A percentile compares a stretch with the other conserved stretches of the same genome.
Evolutionary conservation across 371 early-diverging fungal genomes (phyloP).

Genomic region (Mucor irregularis): DNA sequence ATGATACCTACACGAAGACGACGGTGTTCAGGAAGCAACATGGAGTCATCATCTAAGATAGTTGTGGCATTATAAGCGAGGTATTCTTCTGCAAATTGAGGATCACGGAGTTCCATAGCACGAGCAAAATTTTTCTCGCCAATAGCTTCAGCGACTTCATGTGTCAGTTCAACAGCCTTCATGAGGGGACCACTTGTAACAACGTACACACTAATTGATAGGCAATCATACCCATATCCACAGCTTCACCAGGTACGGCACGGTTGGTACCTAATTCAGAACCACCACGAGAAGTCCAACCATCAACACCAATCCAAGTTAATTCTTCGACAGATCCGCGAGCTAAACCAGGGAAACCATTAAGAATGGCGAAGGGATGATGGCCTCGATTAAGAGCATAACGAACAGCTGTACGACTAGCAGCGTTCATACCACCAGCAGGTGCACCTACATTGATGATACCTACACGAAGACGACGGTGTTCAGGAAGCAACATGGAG

Average conservation of each 20-base stretch:
- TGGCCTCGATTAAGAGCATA: constrained; percentile 87
- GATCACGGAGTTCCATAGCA: constrained; percentile 92
- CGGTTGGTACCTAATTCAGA: constrained; percentile 96
- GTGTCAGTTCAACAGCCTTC: constrained; percentile 93
- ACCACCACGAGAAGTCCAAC: constrained; percentile 94
- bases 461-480: constrained; percentile 79
- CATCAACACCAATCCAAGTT: constrained; percentile 84
- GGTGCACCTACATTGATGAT: constrained; percentile 96
- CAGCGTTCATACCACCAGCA: constrained; percentile 98
- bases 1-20: constrained; percentile 89
- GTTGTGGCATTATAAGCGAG: constrained; percentile 60
- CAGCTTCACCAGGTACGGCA: constrained; percentile 76
- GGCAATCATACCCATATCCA: constrained; percentile 74
- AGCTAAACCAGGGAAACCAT: constrained; percentile 94
- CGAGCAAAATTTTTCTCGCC: constrained; percentile 79
- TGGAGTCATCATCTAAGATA: constrained; percentile 36
- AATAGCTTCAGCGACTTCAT: constrained; percentile 87
- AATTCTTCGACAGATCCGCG: constrained; percentile 77
- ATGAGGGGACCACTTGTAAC: constrained; percentile 83
- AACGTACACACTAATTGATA: no score
- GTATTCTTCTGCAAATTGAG: constrained; percentile 79
- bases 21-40: constrained; percentile 39
- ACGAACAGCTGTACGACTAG: constrained; percentile 89
- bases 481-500: constrained; percentile 31
- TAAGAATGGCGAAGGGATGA: constrained; percentile 80